Evolutionary conservation across 225 moss, liverwort and hornwort genomes (phyloP).

Genomic region (Marchantia paleacea): DNA sequence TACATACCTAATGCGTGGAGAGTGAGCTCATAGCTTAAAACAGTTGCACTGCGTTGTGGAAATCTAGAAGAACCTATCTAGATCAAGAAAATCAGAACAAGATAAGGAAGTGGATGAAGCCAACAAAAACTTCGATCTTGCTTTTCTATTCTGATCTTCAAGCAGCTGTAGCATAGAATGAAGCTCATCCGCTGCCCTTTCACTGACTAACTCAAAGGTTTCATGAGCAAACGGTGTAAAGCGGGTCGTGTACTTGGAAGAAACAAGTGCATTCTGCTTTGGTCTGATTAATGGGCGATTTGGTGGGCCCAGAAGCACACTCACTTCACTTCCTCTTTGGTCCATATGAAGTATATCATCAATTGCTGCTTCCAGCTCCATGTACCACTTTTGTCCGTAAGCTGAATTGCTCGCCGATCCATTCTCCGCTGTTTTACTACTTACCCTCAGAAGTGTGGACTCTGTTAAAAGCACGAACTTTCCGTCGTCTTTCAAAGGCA

Average conservation of each 20-base stretch:
- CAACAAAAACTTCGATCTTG: slow-evolving; percentile 66
- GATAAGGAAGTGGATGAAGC: slow-evolving; percentile 47
- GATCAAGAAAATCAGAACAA: slow-evolving; percentile 38
- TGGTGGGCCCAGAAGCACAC: slow-evolving; percentile 80
- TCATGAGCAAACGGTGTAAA: slow-evolving; percentile 68
- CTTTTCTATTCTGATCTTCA: slow-evolving; percentile 58
- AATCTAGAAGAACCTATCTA: slow-evolving; percentile 37
- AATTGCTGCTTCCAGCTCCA: slow-evolving; percentile 81
- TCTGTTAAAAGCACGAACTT: slow-evolving; percentile 79
- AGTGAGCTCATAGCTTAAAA: not conserved
- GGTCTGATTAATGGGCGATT: slow-evolving; percentile 67
- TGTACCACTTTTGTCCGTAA: slow-evolving; percentile 71
- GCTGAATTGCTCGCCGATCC: slow-evolving; percentile 36
- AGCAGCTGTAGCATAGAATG: slow-evolving; percentile 58
- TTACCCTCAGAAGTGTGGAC: slow-evolving; percentile 64
- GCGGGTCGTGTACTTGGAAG: slow-evolving; percentile 70
- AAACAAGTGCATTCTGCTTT: slow-evolving; percentile 49
- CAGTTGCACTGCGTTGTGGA: not conserved
- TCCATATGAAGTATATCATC: slow-evolving; percentile 78
- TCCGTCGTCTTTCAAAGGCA: slow-evolving; percentile 62
- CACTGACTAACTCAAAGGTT: slow-evolving; percentile 54
- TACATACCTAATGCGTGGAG: slow-evolving; percentile 19
- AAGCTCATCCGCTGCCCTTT: slow-evolving; percentile 61
- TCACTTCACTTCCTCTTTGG: slow-evolving; percentile 49
- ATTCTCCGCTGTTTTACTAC: slow-evolving; percentile 26